Evolutionary conservation across 257 asterid genomes (phyloP).

Genomic region (Ajuga chamaepitys): DNA sequence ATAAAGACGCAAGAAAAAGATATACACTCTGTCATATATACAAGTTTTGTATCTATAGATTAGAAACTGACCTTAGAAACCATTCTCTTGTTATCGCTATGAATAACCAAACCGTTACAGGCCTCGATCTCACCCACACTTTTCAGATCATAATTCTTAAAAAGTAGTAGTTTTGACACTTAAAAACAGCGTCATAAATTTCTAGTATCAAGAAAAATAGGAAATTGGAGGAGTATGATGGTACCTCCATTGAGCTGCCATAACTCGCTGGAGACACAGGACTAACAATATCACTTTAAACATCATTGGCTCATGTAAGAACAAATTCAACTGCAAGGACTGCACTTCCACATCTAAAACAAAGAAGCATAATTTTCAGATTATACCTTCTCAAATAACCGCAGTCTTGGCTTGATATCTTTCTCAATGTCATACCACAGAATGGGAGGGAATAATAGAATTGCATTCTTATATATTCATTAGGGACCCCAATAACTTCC

Average conservation of each 20-base stretch:
- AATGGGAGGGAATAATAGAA: constrained; percentile 73
- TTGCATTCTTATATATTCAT: constrained; percentile 31
- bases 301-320: too few species aligned
- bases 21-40: constrained; percentile 24
- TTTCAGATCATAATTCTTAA: too few species aligned
- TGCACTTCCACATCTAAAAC: too few species aligned
- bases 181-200: too few species aligned
- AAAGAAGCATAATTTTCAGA: not conserved
- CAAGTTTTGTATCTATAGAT: constrained; percentile 17
- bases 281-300: too few species aligned
- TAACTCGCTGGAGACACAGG: too few species aligned
- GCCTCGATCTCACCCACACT: constrained; percentile 8
- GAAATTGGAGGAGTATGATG: too few species aligned
- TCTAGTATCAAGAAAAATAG: too few species aligned
- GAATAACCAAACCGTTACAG: not conserved
- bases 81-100: constrained; percentile 8
- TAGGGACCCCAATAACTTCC: constrained; percentile 62
- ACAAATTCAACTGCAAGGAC: too few species aligned
- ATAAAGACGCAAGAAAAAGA: constrained; percentile 7
- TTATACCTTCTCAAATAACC: constrained; percentile 52
- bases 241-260: too few species aligned
- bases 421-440: constrained; percentile 51
- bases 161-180: too few species aligned
- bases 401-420: constrained; percentile 65
- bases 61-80: constrained; percentile 15